Percentiles rank a stretch among this genome's conserved stretches.
phyloP scores from a whole-genome alignment of 768 basidiomycete species.

The Dendrothele bispora region DNA sequence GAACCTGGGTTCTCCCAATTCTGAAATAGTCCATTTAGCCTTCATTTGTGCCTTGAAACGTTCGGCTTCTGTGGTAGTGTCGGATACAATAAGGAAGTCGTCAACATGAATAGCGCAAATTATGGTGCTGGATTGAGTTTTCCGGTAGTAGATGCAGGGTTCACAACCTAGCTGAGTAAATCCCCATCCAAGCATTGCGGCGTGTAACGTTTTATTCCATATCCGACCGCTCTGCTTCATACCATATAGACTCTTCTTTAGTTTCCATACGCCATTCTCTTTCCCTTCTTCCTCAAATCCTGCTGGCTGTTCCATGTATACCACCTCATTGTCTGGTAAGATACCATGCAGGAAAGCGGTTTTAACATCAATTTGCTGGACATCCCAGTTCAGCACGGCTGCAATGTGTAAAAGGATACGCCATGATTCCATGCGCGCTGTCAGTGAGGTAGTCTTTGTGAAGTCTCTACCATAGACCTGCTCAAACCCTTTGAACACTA shows the following conservation, averaged over 20 bases:
- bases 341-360: too few relatives aligned
- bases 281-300: background rate
- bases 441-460: too few relatives aligned
- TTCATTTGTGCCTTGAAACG: slow-evolving; percentile 25
- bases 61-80: slow-evolving; percentile 7
- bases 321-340: too few relatives aligned
- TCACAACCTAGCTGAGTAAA: slow-evolving; percentile 30
- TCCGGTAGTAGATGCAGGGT: slow-evolving; percentile 30
- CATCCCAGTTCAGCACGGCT: too few relatives aligned
- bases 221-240: slow-evolving; percentile 23
- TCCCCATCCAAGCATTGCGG: slow-evolving; percentile 24
- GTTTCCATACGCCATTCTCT: slow-evolving; percentile 8
- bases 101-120: slow-evolving; percentile 36
- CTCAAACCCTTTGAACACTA: too few relatives aligned
- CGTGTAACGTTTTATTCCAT: slow-evolving; percentile 34
- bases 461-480: too few relatives aligned
- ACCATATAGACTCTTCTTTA: slow-evolving; percentile 10
- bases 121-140: slow-evolving; percentile 12
- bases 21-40: slow-evolving; percentile 31
- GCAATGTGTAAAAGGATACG: too few relatives aligned
- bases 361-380: too few relatives aligned
- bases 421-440: too few relatives aligned
- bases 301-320: slow-evolving; percentile 2
- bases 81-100: slow-evolving; percentile 24
- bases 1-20: slow-evolving; percentile 29